Percentiles rank a stretch among this genome's conserved stretches.
phyloP scores from a whole-genome alignment of 306 rosid genomes.

The Betula pendula region DNA sequence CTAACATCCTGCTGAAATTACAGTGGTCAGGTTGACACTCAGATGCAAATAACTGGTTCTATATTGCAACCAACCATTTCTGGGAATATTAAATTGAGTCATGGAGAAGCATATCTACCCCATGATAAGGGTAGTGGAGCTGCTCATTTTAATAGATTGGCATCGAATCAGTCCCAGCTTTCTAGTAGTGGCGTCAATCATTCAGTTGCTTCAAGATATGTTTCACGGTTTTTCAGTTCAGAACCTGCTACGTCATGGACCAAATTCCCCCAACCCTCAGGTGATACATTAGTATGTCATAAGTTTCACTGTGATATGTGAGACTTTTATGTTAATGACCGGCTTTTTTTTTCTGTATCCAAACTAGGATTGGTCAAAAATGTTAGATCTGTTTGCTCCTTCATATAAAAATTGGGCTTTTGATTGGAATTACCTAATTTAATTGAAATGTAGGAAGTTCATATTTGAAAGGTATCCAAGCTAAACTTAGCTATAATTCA shows the following conservation, averaged over 20 bases:
- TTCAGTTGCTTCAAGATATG: constrained; percentile 73
- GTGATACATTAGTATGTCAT: constrained; percentile 40
- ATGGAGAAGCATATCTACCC: constrained; percentile 95
- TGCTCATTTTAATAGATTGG: constrained; percentile 63
- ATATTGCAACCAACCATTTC: constrained; percentile 86
- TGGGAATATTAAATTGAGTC: constrained; percentile 84
- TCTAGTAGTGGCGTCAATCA: constrained; percentile 61
- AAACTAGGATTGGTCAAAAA: background rate
- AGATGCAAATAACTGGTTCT: constrained; percentile 92
- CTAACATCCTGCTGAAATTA: constrained; percentile 23
- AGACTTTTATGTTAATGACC: background rate
- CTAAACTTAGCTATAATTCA: background rate
- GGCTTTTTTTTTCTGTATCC: background rate
- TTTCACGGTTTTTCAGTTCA: constrained; percentile 75
- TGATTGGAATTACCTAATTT: background rate
- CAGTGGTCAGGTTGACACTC: constrained; percentile 98
- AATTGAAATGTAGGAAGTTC: background rate
- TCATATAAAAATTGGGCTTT: background rate
- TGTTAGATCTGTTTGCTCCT: background rate
- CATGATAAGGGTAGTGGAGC: constrained; percentile 86
- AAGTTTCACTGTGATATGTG: constrained; percentile 5
- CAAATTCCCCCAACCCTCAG: constrained; percentile 56
- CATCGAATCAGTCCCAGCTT: constrained; percentile 58
- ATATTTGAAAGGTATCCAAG: background rate
- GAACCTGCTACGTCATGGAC: constrained; percentile 55